Percentiles rank a stretch among this genome's conserved stretches.
Evolutionary conservation across 768 basidiomycete species (phyloP).

Genomic region (Lentinula sp.): DNA sequence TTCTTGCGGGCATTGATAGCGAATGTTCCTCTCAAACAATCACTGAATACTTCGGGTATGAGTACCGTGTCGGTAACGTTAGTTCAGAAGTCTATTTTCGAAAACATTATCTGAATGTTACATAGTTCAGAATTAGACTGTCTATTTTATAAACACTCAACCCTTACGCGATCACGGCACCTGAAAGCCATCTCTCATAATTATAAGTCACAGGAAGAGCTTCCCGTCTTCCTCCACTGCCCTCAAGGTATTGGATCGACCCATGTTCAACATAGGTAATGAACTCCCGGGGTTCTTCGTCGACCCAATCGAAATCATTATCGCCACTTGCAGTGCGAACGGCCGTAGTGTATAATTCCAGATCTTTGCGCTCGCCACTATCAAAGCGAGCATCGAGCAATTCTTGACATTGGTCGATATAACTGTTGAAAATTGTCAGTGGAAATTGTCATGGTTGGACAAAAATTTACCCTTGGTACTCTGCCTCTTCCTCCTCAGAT

Average conservation of each 20-base stretch:
- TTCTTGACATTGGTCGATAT: slow-evolving; percentile 70
- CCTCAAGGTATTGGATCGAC: slow-evolving; percentile 26
- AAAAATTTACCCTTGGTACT: slow-evolving; percentile 61
- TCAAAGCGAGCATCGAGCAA: slow-evolving; percentile 45
- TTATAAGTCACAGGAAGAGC: slow-evolving; percentile 30
- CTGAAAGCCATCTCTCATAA: slow-evolving; percentile 38
- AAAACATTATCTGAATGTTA: too few relatives aligned
- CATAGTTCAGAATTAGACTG: too few relatives aligned
- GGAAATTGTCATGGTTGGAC: background rate
- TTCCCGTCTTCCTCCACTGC: slow-evolving; percentile 23
- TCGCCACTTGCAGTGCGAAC: slow-evolving; percentile 45
- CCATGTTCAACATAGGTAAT: slow-evolving; percentile 39
- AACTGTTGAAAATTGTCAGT: slow-evolving; percentile 30
- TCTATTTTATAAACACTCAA: too few relatives aligned
- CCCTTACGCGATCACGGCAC: background rate
- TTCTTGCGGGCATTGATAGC: background rate
- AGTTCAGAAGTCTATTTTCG: too few relatives aligned
- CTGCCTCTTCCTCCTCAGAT: slow-evolving; percentile 55
- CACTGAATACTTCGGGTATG: too few relatives aligned
- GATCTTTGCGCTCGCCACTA: slow-evolving; percentile 47
- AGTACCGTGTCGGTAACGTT: too few relatives aligned
- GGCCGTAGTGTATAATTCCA: slow-evolving; percentile 48
- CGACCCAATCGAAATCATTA: slow-evolving; percentile 21
- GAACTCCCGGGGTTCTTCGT: slow-evolving; percentile 38
- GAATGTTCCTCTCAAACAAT: background rate